A percentile compares a stretch with the other conserved stretches of the same genome.
Conservation (phyloP, 2,329 filamentous ascomycete species). For the Rachicladosporium sp. region DNA sequence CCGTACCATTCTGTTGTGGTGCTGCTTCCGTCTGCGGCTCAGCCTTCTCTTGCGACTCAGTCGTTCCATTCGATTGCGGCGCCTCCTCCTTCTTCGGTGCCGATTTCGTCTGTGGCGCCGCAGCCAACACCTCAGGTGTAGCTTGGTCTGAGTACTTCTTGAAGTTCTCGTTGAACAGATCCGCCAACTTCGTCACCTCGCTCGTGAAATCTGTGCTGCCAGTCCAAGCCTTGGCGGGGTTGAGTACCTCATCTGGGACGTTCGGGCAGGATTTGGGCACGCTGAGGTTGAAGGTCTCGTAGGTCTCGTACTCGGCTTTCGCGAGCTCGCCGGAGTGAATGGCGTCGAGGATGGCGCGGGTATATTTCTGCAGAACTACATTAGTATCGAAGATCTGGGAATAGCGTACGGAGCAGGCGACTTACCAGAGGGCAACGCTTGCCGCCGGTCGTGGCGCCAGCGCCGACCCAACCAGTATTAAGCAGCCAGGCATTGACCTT, state of each 20-base stretch:
- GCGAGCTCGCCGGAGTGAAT: constrained; percentile 96
- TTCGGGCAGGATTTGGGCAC: constrained; percentile 86
- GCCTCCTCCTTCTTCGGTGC: not conserved
- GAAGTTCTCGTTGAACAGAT: constrained; percentile 93
- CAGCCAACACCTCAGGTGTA: constrained; percentile 32
- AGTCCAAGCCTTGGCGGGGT: constrained; percentile 89
- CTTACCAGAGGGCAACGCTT: constrained; percentile 86
- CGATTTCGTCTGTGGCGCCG: constrained; percentile 24
- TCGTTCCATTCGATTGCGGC: too few species aligned
- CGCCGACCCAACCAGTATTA: constrained; percentile 96
- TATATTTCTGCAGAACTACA: too few species aligned
- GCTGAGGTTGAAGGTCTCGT: constrained; percentile 91
- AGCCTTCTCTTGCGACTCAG: too few species aligned
- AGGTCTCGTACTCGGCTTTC: constrained; percentile 84
- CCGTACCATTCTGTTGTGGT: too few species aligned
- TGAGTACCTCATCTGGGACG: constrained; percentile 84
- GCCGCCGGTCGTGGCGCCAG: constrained; percentile 77
- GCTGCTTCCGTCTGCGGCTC: too few species aligned
- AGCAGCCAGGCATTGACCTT: constrained; percentile 95
- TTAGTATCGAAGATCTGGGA: too few species aligned
- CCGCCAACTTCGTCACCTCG: constrained; percentile 83
- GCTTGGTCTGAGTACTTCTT: constrained; percentile 82
- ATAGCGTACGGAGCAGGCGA: not conserved
- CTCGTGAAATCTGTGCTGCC: constrained; percentile 68
- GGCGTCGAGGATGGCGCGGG: constrained; percentile 91